Evolutionary conservation across 139 green algal genomes (phyloP), one percentile per base, ranked within the genome.

Genomic region (Desmodesmus armatus): DNA sequence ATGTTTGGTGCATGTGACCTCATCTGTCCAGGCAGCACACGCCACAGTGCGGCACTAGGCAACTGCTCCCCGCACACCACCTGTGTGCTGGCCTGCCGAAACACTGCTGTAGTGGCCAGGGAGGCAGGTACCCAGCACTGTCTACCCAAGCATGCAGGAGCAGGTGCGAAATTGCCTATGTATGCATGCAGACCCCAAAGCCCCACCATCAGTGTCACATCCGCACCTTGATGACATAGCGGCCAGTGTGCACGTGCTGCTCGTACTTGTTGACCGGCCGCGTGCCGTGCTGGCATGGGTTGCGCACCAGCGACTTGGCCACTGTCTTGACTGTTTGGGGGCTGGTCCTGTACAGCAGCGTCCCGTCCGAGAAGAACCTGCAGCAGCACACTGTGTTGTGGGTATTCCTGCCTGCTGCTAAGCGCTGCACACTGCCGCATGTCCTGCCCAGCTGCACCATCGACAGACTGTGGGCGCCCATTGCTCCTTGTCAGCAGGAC

Each of bases 271-370:
- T 63, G 43, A 41, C 69, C 67, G 53, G 55, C 31, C 2, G 43
- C 33, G 41, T 73, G 58, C 58, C 43, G 78, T 23, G 29, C 39
- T 77, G 44, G 11, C 31, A 72, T 2, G 63, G 39, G 41, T 40
- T 86, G 69, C 69, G 69, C 37, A 39, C 47, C 13, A 97, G 72
- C 13, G 80, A 87, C 39, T 82, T 87, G n/a, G 85, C 89, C 41
- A 96, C 91, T 63, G 92, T 92, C 44, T 39, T 41, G 11, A 96
- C 25, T 7, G 87, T 58, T 9, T 85, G 29, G 3, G 94, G 94
- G 60, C 80, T 94, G 58, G 95, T 98, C 47, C 94, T 89, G 85
- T 97, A 97, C 58, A 95, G 44, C 80, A 98, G 91, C 0, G 71
- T 91, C 67, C 95, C 96, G 77, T 96, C 90, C 15, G 94, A 91